These are phyloP conservation scores for Bremia lactucae DNA, from an alignment of 352 stramenopile genomes.

Conservation along the genomic window DNA sequence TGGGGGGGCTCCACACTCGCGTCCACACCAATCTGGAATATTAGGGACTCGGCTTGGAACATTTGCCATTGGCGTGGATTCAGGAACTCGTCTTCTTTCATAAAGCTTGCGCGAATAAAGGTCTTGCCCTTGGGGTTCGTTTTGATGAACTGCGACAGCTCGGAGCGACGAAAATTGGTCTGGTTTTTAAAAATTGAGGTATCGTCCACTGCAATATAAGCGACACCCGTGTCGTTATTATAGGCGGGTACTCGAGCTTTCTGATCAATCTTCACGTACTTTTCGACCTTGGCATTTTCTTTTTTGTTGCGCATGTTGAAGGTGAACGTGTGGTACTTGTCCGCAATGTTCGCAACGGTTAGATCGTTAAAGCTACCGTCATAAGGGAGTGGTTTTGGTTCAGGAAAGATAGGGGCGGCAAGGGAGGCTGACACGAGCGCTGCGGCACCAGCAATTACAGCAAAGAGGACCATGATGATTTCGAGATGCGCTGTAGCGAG, in stretches of 20 bases:
- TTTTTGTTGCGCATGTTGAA: conserved; percentile 40
- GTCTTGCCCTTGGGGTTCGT: conserved; percentile 23
- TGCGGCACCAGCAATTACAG: no score
- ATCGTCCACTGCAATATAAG: conserved; percentile 37
- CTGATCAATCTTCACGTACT: conserved; percentile 38
- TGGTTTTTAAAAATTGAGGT: conserved; percentile 37
- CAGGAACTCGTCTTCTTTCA: neutral
- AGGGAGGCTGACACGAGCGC: no score
- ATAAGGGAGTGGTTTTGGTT: no score
- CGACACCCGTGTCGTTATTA: conserved; percentile 46
- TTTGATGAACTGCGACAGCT: conserved; percentile 43
- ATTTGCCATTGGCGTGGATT: conserved; percentile 19
- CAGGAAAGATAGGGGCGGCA: no score
- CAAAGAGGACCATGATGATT: no score
- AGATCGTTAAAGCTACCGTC: no score
- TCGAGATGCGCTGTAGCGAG: no score
- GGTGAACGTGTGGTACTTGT: conserved; percentile 55
- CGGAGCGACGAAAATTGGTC: conserved; percentile 44
- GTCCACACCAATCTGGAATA: conserved; percentile 35
- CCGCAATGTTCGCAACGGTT: no score
- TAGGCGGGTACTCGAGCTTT: conserved; percentile 30
- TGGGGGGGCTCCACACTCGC: conserved; percentile 19
- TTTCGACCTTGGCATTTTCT: conserved; percentile 20
- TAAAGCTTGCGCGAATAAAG: conserved; percentile 46
- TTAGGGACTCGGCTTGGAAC: conserved; percentile 32